A percentile compares a stretch with the other conserved stretches of the same genome.
These are phyloP conservation scores for Panaeolus cyanescens DNA, from an alignment of 768 basidiomycete genomes.

Conservation along the genomic window DNA sequence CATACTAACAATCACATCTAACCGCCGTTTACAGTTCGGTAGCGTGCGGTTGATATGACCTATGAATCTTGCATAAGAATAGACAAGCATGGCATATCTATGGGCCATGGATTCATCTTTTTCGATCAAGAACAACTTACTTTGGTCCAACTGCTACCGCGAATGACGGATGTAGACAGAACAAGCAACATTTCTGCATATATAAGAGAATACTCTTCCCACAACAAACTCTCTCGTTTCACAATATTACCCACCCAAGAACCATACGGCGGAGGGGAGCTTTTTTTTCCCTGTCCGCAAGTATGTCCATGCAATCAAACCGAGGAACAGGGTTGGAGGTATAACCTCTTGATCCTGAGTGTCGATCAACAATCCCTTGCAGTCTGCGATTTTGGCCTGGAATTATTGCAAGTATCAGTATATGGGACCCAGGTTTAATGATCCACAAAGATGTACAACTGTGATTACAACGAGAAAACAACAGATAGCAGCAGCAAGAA, in stretches of 20 bases:
- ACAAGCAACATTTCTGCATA: not conserved
- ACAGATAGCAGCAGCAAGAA: not conserved
- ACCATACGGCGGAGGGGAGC: not conserved
- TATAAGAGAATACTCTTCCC: not conserved
- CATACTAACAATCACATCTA: conserved; percentile 3
- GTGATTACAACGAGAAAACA: not conserved
- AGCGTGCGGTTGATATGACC: not conserved
- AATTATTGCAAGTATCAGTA: not conserved
- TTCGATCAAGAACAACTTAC: not conserved
- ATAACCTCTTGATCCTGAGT: not conserved
- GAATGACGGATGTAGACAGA: not conserved
- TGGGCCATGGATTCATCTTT: not conserved
- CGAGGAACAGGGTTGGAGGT: no score
- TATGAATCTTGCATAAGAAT: not conserved
- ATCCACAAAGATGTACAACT: not conserved
- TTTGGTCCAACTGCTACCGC: not conserved
- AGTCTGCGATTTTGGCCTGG: no score
- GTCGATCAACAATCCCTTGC: not conserved
- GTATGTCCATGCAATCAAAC: no score
- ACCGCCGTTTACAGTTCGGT: conserved; percentile 1
- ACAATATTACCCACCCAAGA: not conserved
- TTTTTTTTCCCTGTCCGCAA: not conserved
- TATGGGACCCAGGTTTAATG: not conserved
- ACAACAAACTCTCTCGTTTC: not conserved
- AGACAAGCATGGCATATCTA: not conserved